These are phyloP conservation scores for Rhynchosporium secalis DNA, from an alignment of 2,329 filamentous ascomycete genomes.

Conservation along the genomic window DNA sequence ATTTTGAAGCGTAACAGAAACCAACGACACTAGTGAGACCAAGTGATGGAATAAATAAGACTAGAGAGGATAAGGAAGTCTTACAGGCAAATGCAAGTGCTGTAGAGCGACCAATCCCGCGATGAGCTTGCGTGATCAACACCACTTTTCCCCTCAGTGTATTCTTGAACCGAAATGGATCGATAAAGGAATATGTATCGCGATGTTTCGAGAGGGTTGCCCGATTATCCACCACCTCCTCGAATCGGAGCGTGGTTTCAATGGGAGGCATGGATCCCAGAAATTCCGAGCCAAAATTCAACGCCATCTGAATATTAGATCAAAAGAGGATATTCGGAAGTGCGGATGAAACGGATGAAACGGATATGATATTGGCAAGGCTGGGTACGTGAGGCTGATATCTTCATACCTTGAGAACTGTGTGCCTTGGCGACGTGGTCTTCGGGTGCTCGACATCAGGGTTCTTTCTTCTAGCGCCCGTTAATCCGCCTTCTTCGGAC, in stretches of 20 bases:
- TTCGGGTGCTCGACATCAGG: slow-evolving; percentile 6
- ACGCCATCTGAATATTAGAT: slow-evolving; percentile 4
- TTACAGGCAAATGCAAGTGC: slow-evolving; percentile 40
- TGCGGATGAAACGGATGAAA: background rate
- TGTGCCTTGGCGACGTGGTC: slow-evolving; percentile 11
- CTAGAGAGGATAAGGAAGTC: background rate
- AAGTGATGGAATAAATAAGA: too few relatives aligned
- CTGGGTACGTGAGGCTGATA: slow-evolving; percentile 10
- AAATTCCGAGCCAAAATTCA: slow-evolving; percentile 15
- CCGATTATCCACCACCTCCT: slow-evolving; percentile 18
- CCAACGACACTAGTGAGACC: background rate
- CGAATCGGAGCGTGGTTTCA: slow-evolving; percentile 5
- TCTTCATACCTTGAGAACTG: background rate
- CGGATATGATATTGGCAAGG: background rate
- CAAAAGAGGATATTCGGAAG: background rate
- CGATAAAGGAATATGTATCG: slow-evolving; percentile 39
- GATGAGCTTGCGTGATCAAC: slow-evolving; percentile 42
- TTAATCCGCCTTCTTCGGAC: background rate
- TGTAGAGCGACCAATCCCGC: slow-evolving; percentile 42
- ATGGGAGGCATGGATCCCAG: slow-evolving; percentile 9
- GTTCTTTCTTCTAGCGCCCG: slow-evolving; percentile 12
- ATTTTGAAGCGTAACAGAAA: background rate
- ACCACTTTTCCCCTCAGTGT: slow-evolving; percentile 37
- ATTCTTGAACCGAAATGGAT: slow-evolving; percentile 31
- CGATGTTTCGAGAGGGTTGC: slow-evolving; percentile 52